Conservation (phyloP, 2,329 filamentous ascomycete species). For the Ambrosiella xylebori region DNA sequence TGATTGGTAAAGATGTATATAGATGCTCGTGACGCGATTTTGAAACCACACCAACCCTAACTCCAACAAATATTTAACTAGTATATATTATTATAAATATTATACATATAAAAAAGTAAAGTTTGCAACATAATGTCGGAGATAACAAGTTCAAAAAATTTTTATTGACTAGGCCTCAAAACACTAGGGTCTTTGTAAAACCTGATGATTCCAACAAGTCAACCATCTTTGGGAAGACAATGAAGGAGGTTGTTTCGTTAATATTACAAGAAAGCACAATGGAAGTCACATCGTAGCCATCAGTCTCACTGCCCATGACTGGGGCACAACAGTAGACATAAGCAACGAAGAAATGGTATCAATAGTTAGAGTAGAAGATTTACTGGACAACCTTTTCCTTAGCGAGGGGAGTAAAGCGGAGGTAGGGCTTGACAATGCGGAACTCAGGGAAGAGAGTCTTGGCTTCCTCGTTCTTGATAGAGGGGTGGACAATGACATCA, state of each 20-base stretch:
- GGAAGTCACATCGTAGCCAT: background rate
- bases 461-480: constrained; percentile 68
- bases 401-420: constrained; percentile 53
- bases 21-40: no score
- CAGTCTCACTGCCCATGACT: background rate
- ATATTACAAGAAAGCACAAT: constrained; percentile 1
- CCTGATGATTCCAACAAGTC: background rate
- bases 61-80: no score
- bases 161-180: constrained; percentile 15
- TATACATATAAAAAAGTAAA: no score
- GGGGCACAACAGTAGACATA: background rate
- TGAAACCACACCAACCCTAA: no score
- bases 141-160: no score
- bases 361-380: constrained; percentile 6
- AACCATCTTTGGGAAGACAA: background rate
- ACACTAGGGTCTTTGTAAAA: constrained; percentile 16
- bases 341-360: background rate
- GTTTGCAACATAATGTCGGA: no score
- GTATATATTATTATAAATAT: no score
- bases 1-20: no score
- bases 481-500: constrained; percentile 81
- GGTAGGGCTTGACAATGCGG: constrained; percentile 51
- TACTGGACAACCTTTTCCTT: constrained; percentile 30
- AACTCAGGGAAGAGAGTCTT: constrained; percentile 72
- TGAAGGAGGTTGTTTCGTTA: background rate